Base-by-base conservation (phyloP, 2,329 filamentous ascomycete genomes). In the Ophiostoma populinum region DNA sequence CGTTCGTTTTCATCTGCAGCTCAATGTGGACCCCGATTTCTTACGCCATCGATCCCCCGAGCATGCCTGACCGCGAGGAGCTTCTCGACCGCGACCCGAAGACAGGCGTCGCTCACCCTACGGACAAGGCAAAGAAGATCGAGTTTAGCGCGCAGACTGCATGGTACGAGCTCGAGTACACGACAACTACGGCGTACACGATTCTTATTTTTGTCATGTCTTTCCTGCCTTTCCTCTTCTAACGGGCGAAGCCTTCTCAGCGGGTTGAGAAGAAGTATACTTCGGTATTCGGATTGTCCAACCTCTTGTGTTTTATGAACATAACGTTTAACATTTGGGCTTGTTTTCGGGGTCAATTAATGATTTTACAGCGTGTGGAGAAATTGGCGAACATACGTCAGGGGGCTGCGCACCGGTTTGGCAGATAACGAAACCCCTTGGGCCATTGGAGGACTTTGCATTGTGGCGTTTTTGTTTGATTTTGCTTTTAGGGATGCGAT, bases 11-110 rank as follows among this genome's bases (percentile, higher is more conserved):
- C 46, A 58, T 66, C 32, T 62, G 61, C 55, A 62, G 55, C 33
- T 65, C 64, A 2, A 53, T 69, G 17, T 72, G 67, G 65, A 67
- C 61, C 0, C 72, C 72, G 0, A 58, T 77, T 31, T 56, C 58
- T 2, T 77, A 77, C 46, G 67, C 68, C 17, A 64, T 75, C 36
- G 65, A 65, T 42, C 72, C 72, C 1, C 72, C 72, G 64, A 73
- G 30, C 15, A 39, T 42, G 36, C 43, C 43, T 4, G 41, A 45
- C 24, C 43, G 43, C 24, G 43, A 45, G 47, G 59, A 69, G 5
- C 51, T 76, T 11, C 53, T 76, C 31, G 53, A 57, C 5, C 57
- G 69, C 10, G 70, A 75, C 45, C 50, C 57, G 24, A 64, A 66
- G 51, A 68, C 64, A 5, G 56, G 59, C 15, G 58, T 69, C 13